A percentile compares a stretch with the other conserved stretches of the same genome.
Conservation (phyloP, 805 yeast genomes). For the Hagleromyces aurorensis region DNA sequence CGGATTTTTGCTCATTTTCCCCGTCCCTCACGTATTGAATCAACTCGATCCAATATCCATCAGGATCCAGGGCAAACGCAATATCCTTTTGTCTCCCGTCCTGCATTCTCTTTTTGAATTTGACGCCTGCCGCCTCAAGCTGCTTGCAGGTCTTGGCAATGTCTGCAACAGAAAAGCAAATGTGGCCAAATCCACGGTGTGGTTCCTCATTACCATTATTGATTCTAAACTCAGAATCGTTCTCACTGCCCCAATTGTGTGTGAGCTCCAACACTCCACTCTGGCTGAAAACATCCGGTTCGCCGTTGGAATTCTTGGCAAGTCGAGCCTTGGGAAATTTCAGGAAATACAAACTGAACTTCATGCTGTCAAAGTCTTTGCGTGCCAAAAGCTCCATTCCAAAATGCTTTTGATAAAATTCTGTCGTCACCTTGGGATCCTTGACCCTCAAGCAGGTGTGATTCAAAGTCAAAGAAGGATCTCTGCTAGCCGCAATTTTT, state of each 20-base stretch:
- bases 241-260: constrained; percentile 70
- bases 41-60: constrained; percentile 94
- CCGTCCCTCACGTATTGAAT: constrained; percentile 41
- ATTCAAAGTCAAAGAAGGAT: constrained; percentile 37
- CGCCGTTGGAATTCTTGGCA: constrained; percentile 36
- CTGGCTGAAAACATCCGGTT: constrained; percentile 22
- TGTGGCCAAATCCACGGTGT: constrained; percentile 88
- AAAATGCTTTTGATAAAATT: constrained; percentile 66
- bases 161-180: constrained; percentile 81
- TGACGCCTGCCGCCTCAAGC: constrained; percentile 54
- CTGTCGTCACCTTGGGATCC: constrained; percentile 65
- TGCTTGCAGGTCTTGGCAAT: constrained; percentile 52
- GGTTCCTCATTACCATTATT: constrained; percentile 84
- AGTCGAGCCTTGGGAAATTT: constrained; percentile 33
- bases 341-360: constrained; percentile 63
- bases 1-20: constrained; percentile 9
- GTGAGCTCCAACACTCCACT: constrained; percentile 76
- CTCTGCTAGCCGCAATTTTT: constrained; percentile 18
- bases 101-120: constrained; percentile 70
- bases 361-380: constrained; percentile 44
- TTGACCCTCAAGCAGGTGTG: constrained; percentile 76
- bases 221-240: constrained; percentile 44
- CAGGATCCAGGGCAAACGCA: constrained; percentile 93
- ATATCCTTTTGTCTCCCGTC: constrained; percentile 92
- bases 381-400: constrained; percentile 58